Base-by-base conservation (phyloP, 1,284 basidiomycete genomes). In the Leccinum griseonigrum region DNA sequence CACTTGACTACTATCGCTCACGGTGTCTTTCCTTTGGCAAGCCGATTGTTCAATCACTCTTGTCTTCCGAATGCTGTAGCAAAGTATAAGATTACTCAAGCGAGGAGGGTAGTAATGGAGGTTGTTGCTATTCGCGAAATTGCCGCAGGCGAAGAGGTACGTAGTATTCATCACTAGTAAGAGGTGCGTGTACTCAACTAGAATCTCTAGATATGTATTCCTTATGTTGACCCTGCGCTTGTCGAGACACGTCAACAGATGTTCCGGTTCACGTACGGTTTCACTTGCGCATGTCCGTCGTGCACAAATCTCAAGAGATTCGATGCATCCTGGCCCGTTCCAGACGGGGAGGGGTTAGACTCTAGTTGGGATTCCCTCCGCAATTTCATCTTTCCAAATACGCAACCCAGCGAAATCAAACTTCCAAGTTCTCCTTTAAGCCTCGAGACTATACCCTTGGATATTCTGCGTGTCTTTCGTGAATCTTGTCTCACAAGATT, bases 11-110 rank as follows among this genome's bases (percentile, higher is more conserved):
- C 85, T 1, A 79, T 86, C 66, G 90, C 82, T 0, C 86, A 91
- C 74, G 90, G 89, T 0, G 78, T 90, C 32, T 91, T 89, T 62
- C 87, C 90, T 8, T 71, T 84, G 22, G 85, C 90, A 2, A 91
- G 90, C 68, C 81, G 88, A 11, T 70, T 85, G 10, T 90, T 91
- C 75, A 92, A 92, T 69, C 90, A 92, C 69, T 90, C 88, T 4
- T 92, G 90, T 71, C 67, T 80, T 13, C 90, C 90, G 3, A 91
- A 90, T 64, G 86, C 88, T 22, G 82, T 81, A n/a, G 78, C 83
- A 26, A 85, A 83, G 69, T 91, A 87, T 68, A 69, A 73, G 43
- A 75, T 89, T 26, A 69, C 67, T 10, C 68, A 67, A 4, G 73
- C 67, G 11, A 68, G 77, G 34, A 68, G 75, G 9, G 78, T 85